Percentiles rank a stretch among this genome's conserved stretches.
These are phyloP conservation scores for Talaromyces verruculosus DNA, from an alignment of 2,329 filamentous ascomycete species.

Conservation along the genomic window DNA sequence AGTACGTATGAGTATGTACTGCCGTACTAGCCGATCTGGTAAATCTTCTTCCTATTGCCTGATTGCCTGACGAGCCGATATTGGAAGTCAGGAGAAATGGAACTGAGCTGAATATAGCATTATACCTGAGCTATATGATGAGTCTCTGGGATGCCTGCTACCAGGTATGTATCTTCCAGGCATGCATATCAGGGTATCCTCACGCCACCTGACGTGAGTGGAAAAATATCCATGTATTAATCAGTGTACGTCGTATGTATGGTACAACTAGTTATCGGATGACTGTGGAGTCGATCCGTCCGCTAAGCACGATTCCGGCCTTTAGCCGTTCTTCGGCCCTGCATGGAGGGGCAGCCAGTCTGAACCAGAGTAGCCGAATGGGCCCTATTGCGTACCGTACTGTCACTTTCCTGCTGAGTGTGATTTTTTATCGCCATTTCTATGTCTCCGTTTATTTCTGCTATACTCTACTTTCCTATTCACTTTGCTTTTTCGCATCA, in stretches of 20 bases:
- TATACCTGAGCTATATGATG: slow-evolving; percentile 3
- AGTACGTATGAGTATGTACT: not conserved
- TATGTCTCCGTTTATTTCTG: not conserved
- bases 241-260: not conserved
- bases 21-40: not conserved
- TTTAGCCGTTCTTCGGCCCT: slow-evolving; percentile 15
- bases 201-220: slow-evolving; percentile 4
- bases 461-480: not conserved
- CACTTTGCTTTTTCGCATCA: not conserved
- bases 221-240: not conserved
- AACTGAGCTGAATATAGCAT: not conserved
- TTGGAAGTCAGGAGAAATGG: not conserved
- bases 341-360: slow-evolving; percentile 11
- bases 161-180: not conserved
- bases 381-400: not conserved
- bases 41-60: not conserved
- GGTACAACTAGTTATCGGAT: not conserved
- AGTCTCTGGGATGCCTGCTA: not conserved
- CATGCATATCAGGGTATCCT: not conserved
- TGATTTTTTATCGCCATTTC: not conserved
- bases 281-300: not conserved
- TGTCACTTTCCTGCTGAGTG: not conserved
- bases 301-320: slow-evolving; percentile 9
- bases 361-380: not conserved
- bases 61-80: not conserved